Evolutionary conservation across 495 filamentous ascomycete genomes (phyloP).

Genomic region (Aspergillus hancockii): DNA sequence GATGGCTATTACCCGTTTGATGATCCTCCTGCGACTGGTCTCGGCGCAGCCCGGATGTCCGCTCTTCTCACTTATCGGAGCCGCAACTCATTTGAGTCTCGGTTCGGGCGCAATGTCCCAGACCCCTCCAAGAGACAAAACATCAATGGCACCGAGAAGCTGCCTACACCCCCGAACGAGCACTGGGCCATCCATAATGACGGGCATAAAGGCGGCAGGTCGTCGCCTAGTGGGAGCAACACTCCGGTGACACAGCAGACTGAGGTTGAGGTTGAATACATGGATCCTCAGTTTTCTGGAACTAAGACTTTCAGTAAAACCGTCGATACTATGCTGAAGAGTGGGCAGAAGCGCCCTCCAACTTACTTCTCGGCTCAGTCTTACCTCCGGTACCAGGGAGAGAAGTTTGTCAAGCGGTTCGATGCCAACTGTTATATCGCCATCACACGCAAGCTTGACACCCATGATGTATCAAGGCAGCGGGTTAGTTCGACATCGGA

Average conservation of each 20-base stretch:
- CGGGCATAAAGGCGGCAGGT: constrained; percentile 67
- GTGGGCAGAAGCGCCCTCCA: constrained; percentile 55
- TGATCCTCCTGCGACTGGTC: constrained; percentile 79
- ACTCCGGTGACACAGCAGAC: constrained; percentile 27
- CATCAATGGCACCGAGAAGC: constrained; percentile 66
- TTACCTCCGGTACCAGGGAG: constrained; percentile 96
- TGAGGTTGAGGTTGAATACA: constrained; percentile 47
- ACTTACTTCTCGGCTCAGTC: constrained; percentile 97
- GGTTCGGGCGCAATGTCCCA: constrained; percentile 90
- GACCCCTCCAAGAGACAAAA: constrained; percentile 77
- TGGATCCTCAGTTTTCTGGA: constrained; percentile 80
- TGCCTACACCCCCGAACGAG: constrained; percentile 70
- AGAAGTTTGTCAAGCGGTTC: constrained; percentile 95
- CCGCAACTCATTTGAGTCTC: constrained; percentile 92
- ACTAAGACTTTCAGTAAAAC: constrained; percentile 51
- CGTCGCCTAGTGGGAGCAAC: constrained; percentile 37
- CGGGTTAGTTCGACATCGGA: constrained; percentile 48
- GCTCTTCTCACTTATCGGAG: constrained; percentile 94
- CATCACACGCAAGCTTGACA: constrained; percentile 98
- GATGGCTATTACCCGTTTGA: constrained; percentile 89
- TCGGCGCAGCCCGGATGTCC: constrained; percentile 95
- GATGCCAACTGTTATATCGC: constrained; percentile 99
- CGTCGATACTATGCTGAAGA: constrained; percentile 16
- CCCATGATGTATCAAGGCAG: constrained; percentile 85
- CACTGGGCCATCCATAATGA: constrained; percentile 97